Percentiles rank a stretch among this genome's conserved stretches.
These are phyloP conservation scores for Cladophialophora yegresii DNA, from an alignment of 2,329 filamentous ascomycete genomes.

Conservation along the genomic window DNA sequence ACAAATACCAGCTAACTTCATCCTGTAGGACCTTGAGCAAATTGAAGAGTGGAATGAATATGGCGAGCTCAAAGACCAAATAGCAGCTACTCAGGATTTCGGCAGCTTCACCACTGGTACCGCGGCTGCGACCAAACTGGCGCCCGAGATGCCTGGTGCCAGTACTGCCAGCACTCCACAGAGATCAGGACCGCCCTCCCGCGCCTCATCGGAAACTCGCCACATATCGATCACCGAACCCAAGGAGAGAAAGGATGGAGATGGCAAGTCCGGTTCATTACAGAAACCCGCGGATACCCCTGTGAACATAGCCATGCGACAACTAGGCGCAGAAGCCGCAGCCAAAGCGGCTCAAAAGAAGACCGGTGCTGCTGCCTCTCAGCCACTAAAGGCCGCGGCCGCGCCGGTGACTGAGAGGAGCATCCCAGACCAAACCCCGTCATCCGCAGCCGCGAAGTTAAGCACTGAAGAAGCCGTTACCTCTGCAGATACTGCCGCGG, in stretches of 20 bases:
- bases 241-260: slow-evolving; percentile 22
- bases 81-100: slow-evolving; percentile 54
- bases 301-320: slow-evolving; percentile 47
- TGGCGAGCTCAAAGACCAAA: slow-evolving; percentile 85
- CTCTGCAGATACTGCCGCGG: slow-evolving; percentile 22
- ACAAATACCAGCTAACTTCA: slow-evolving; percentile 16
- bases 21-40: slow-evolving; percentile 77
- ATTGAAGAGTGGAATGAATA: slow-evolving; percentile 99
- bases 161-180: slow-evolving; percentile 43
- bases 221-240: slow-evolving; percentile 34
- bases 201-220: slow-evolving; percentile 37
- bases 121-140: slow-evolving; percentile 7
- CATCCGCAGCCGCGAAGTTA: slow-evolving; percentile 22
- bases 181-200: slow-evolving; percentile 45
- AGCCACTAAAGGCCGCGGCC: slow-evolving; percentile 24
- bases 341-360: slow-evolving; percentile 39
- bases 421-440: slow-evolving; percentile 20
- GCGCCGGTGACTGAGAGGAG: slow-evolving; percentile 21
- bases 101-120: slow-evolving; percentile 12
- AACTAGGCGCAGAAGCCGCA: slow-evolving; percentile 46
- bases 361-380: slow-evolving; percentile 13
- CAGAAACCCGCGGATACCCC: slow-evolving; percentile 37
- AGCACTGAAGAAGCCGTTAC: slow-evolving; percentile 29
- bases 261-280: slow-evolving; percentile 15
- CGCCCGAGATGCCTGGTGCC: slow-evolving; percentile 29